A percentile compares a stretch with the other conserved stretches of the same genome.
These are phyloP conservation scores for Serendipita sp. DNA, from an alignment of 768 basidiomycete species.

Conservation along the genomic window DNA sequence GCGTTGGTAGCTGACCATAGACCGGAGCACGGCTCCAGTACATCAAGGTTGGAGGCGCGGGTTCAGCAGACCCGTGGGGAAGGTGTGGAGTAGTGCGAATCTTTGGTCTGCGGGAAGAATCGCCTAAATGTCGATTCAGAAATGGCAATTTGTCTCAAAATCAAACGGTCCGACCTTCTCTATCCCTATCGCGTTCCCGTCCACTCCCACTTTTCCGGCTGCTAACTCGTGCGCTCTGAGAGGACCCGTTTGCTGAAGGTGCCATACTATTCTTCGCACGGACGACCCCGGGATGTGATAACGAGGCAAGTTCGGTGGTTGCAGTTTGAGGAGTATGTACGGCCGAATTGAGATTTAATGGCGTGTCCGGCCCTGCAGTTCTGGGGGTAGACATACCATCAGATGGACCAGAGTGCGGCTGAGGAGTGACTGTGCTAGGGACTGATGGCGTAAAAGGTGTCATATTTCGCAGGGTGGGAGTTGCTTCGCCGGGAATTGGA, in stretches of 20 bases:
- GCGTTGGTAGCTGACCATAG: slow-evolving; percentile 49
- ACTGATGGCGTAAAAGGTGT: neutral
- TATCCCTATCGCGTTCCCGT: neutral
- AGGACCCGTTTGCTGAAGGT: neutral
- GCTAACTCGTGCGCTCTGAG: neutral
- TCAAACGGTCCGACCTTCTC: neutral
- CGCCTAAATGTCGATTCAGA: neutral
- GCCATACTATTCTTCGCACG: neutral
- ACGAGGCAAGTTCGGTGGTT: neutral
- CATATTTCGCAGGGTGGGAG: neutral
- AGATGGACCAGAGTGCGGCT: neutral
- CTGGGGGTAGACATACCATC: neutral
- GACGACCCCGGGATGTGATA: neutral
- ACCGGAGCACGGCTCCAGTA: slow-evolving; percentile 79
- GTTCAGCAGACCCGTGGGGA: slow-evolving; percentile 19
- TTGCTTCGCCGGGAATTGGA: neutral
- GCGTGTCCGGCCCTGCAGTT: neutral
- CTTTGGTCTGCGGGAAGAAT: neutral
- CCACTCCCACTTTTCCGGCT: neutral
- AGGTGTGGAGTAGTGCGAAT: slow-evolving; percentile 14
- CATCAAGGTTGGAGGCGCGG: slow-evolving; percentile 58
- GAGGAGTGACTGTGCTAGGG: neutral
- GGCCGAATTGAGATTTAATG: neutral
- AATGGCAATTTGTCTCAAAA: neutral
- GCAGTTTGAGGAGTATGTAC: neutral